A percentile compares a stretch with the other conserved stretches of the same genome.
Evolutionary conservation across 768 basidiomycete species (phyloP).

Genomic region (Pulveroboletus sp.): DNA sequence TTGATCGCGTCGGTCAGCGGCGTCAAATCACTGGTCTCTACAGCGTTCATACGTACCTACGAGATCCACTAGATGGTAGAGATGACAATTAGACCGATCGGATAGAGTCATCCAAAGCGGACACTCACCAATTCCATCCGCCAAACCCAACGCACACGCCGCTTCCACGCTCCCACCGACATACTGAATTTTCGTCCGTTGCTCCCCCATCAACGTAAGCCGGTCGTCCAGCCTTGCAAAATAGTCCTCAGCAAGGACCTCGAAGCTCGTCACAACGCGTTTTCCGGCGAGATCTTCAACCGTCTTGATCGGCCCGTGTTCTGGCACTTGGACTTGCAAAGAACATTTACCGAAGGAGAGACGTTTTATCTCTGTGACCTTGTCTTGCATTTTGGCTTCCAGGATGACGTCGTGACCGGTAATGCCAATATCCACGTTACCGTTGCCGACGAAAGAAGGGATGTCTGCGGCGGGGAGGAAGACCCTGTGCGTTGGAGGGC

Average conservation of each 20-base stretch:
- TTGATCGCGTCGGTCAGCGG: not conserved
- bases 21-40: not conserved
- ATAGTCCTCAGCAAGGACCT: conserved; percentile 77
- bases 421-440: conserved; percentile 94
- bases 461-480: conserved; percentile 97
- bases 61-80: conserved; percentile 68
- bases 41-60: conserved; percentile 62
- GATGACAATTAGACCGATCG: conserved; percentile 1
- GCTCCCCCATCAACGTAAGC: conserved; percentile 46
- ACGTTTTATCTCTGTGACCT: conserved; percentile 73
- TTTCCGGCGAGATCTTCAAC: conserved; percentile 85
- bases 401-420: conserved; percentile 98
- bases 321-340: conserved; percentile 89
- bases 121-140: conserved; percentile 88
- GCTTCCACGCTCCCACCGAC: conserved; percentile 98
- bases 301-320: conserved; percentile 59
- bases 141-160: conserved; percentile 91
- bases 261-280: conserved; percentile 92
- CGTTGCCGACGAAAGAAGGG: conserved; percentile 97
- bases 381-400: conserved; percentile 77
- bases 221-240: conserved; percentile 64
- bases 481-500: conserved; percentile 50
- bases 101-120: not conserved
- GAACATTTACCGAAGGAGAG: conserved; percentile 93
- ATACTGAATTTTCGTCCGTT: conserved; percentile 84